These are phyloP conservation scores for Cladophialophora psammophila DNA, from an alignment of 2,329 filamentous ascomycete genomes.

Conservation along the genomic window DNA sequence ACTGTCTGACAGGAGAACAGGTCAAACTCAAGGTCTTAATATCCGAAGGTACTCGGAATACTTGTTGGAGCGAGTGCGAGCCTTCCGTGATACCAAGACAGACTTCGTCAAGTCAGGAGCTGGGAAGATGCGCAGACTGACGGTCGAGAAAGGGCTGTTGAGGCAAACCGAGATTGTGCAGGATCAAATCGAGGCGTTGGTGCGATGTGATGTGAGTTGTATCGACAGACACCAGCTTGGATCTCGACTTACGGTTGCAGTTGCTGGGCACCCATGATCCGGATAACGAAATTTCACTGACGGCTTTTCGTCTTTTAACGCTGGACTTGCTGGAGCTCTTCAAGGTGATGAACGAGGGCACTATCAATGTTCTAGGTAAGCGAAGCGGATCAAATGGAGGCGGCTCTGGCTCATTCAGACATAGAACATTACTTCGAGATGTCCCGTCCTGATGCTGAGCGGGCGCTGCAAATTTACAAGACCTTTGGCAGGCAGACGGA, in stretches of 20 bases:
- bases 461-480: constrained; percentile 90
- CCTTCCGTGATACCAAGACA: constrained; percentile 81
- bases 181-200: constrained; percentile 80
- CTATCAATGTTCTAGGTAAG: constrained; percentile 94
- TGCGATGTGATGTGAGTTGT: constrained; percentile 83
- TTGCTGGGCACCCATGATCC: constrained; percentile 80
- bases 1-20: constrained; percentile 56
- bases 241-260: constrained; percentile 55
- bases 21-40: constrained; percentile 92
- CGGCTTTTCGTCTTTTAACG: constrained; percentile 89
- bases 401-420: constrained; percentile 29
- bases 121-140: constrained; percentile 80
- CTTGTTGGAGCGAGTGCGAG: constrained; percentile 79
- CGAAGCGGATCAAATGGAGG: constrained; percentile 33
- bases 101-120: constrained; percentile 90
- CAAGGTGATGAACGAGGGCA: constrained; percentile 93
- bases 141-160: constrained; percentile 88
- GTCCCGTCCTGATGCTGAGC: constrained; percentile 90
- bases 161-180: constrained; percentile 92
- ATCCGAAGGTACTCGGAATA: constrained; percentile 92
- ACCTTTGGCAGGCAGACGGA: constrained; percentile 92
- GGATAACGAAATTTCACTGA: constrained; percentile 96
- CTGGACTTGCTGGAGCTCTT: constrained; percentile 89
- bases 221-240: neutral
- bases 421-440: constrained; percentile 97